Conservation (phyloP, 495 filamentous ascomycete genomes). For the Xylaria scruposa region DNA sequence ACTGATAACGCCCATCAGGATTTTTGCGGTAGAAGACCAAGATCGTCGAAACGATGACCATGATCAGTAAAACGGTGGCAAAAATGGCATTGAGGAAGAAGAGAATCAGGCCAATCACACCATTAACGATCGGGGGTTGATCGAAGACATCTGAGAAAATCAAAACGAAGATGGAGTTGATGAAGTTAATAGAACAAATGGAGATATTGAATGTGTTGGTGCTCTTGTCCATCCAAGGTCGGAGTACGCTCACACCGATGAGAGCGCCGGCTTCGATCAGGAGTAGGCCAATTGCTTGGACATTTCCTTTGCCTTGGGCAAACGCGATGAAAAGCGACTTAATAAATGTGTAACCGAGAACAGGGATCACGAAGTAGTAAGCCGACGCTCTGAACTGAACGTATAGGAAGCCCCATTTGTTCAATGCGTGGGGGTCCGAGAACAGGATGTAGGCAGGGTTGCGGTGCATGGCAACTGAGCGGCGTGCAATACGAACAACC, state of each 20-base stretch:
- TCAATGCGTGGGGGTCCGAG: slow-evolving; percentile 88
- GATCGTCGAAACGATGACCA: slow-evolving; percentile 84
- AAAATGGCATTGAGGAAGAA: slow-evolving; percentile 92
- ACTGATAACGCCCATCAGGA: slow-evolving; percentile 94
- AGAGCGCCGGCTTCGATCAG: slow-evolving; percentile 85
- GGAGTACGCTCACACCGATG: slow-evolving; percentile 77
- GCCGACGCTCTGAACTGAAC: slow-evolving; percentile 96
- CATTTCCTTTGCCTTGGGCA: slow-evolving; percentile 71
- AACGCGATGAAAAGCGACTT: slow-evolving; percentile 94
- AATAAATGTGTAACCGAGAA: slow-evolving; percentile 78
- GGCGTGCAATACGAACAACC: slow-evolving; percentile 85
- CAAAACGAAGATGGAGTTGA: slow-evolving; percentile 86
- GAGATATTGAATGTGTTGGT: slow-evolving; percentile 97
- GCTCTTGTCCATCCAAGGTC: slow-evolving; percentile 99
- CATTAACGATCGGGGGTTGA: slow-evolving; percentile 84
- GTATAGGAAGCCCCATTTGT: slow-evolving; percentile 99
- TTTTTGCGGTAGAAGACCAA: slow-evolving; percentile 91
- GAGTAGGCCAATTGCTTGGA: slow-evolving; percentile 84
- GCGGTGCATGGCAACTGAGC: slow-evolving; percentile 88
- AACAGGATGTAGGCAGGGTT: slow-evolving; percentile 98
- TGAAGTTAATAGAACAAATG: slow-evolving; percentile 86
- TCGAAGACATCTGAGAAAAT: slow-evolving; percentile 84
- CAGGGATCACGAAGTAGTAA: slow-evolving; percentile 94
- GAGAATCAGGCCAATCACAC: slow-evolving; percentile 93
- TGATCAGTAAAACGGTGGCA: slow-evolving; percentile 80